Percentiles rank a stretch among this genome's conserved stretches.
Evolutionary conservation across 495 filamentous ascomycete genomes (phyloP).

Genomic region (Neohortaea acidophila): DNA sequence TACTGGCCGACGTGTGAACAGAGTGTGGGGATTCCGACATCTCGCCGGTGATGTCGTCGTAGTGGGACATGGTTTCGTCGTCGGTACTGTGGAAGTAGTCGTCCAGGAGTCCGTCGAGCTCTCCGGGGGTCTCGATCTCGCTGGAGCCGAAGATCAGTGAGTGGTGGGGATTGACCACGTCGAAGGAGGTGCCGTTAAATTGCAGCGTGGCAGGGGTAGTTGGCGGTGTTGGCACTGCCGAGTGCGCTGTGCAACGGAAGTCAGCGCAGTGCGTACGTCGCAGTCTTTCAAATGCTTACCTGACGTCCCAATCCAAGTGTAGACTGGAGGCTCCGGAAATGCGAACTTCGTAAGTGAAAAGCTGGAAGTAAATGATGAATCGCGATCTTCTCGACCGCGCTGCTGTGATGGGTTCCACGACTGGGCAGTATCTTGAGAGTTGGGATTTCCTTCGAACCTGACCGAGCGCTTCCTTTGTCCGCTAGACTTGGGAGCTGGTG

Average conservation of each 20-base stretch:
- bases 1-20: not conserved
- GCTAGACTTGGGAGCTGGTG: no score
- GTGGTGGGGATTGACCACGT: constrained; percentile 18
- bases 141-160: constrained; percentile 11
- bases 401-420: not conserved
- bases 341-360: constrained; percentile 14
- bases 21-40: not conserved
- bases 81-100: constrained; percentile 12
- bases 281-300: no score
- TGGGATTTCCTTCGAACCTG: not conserved
- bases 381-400: not conserved
- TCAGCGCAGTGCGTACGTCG: not conserved
- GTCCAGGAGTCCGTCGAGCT: constrained; percentile 17
- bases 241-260: constrained; percentile 11
- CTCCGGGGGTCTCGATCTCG: constrained; percentile 16
- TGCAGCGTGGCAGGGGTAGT: constrained; percentile 10
- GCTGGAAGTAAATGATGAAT: constrained; percentile 4
- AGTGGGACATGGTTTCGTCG: not conserved
- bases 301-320: constrained; percentile 10
- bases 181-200: constrained; percentile 17
- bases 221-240: constrained; percentile 6
- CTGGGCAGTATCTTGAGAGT: not conserved
- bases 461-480: not conserved
- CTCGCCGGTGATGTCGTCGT: constrained; percentile 6
- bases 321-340: constrained; percentile 12